Conservation (phyloP, 129 eudicot genomes). For the Dittrichia graveolens region DNA sequence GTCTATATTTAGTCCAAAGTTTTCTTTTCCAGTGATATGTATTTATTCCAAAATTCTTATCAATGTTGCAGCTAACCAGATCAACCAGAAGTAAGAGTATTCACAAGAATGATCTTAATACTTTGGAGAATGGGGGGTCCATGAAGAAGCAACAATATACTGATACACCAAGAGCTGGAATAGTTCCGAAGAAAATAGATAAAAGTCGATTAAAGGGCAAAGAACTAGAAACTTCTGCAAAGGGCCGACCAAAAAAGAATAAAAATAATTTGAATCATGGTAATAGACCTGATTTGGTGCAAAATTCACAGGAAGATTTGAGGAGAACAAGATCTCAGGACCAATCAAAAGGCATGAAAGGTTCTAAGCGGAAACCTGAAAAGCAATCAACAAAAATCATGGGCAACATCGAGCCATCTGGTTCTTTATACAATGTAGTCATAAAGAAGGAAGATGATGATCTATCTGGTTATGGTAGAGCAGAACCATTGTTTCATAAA, state of each 20-base stretch:
- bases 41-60: neutral
- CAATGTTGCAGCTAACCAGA: conserved; percentile 30
- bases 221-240: conserved; percentile 8
- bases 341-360: neutral
- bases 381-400: conserved; percentile 23
- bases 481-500: conserved; percentile 18
- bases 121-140: conserved; percentile 26
- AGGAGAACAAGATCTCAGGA: conserved; percentile 18
- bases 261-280: neutral
- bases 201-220: conserved; percentile 26
- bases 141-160: conserved; percentile 31
- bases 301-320: conserved; percentile 15
- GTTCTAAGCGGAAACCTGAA: neutral
- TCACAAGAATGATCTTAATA: conserved; percentile 26
- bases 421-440: conserved; percentile 4
- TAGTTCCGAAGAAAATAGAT: conserved; percentile 36
- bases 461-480: conserved; percentile 23
- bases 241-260: conserved; percentile 35
- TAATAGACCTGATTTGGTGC: neutral
- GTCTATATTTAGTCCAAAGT: conserved; percentile 21
- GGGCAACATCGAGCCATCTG: conserved; percentile 9
- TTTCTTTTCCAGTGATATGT: neutral
- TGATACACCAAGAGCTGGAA: neutral
- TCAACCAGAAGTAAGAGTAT: conserved; percentile 21
- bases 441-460: conserved; percentile 34